phyloP scores from a whole-genome alignment of 1,284 basidiomycete species.

The Tremellales sp. region DNA sequence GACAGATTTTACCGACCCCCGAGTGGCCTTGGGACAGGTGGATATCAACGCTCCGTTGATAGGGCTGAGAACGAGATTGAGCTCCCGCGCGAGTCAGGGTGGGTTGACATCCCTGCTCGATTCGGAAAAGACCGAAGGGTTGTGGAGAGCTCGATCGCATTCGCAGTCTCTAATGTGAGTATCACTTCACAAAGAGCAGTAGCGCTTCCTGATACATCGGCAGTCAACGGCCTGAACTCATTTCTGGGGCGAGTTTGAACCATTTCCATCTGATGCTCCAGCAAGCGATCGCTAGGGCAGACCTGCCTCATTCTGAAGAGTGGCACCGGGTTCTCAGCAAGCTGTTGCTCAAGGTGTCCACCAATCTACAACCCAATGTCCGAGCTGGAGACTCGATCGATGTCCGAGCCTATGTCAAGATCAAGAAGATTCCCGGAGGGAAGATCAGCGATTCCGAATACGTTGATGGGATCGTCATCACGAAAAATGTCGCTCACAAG shows the following conservation, averaged over 20 bases:
- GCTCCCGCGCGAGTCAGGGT: constrained; percentile 36
- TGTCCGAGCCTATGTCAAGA: constrained; percentile 91
- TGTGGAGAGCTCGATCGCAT: constrained; percentile 44
- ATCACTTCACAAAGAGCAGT: neutral
- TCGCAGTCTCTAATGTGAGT: constrained; percentile 41
- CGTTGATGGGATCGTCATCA: constrained; percentile 94
- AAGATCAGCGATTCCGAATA: constrained; percentile 89
- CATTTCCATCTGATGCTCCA: constrained; percentile 83
- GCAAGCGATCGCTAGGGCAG: constrained; percentile 62
- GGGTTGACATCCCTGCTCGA: constrained; percentile 42
- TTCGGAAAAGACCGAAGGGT: constrained; percentile 37
- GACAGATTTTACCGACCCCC: constrained; percentile 28
- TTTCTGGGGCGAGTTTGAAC: constrained; percentile 77
- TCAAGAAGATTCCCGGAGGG: constrained; percentile 97
- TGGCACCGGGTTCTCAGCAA: constrained; percentile 82
- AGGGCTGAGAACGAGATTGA: constrained; percentile 33
- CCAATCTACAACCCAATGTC: constrained; percentile 47
- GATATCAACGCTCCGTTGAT: constrained; percentile 30
- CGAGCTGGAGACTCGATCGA: constrained; percentile 76
- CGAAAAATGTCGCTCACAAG: constrained; percentile 97
- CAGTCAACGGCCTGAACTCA: constrained; percentile 55
- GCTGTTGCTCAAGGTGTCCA: constrained; percentile 52
- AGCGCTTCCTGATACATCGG: constrained; percentile 27
- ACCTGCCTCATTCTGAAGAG: constrained; percentile 69
- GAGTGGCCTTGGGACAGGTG: constrained; percentile 18